Conservation (phyloP, 352 stramenopile species). For the Pseudoperonospora humuli region DNA sequence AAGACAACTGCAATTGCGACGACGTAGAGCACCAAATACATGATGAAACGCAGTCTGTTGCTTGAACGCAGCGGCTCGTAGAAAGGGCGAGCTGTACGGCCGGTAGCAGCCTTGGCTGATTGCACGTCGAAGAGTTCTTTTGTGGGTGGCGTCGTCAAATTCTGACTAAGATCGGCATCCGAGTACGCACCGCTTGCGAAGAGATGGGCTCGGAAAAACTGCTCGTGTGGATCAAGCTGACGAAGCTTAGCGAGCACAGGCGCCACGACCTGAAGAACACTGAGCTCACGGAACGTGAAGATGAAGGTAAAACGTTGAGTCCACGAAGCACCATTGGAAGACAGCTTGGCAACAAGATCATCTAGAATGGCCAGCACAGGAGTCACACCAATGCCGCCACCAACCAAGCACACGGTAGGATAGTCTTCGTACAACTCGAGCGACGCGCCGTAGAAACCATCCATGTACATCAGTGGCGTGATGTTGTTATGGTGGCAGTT, state of each 20-base stretch:
- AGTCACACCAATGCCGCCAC: conserved; percentile 38
- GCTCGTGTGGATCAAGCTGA: conserved; percentile 29
- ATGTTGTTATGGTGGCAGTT: conserved; percentile 24
- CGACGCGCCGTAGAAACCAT: conserved; percentile 44
- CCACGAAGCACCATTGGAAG: conserved; percentile 23
- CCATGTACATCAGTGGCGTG: conserved; percentile 39
- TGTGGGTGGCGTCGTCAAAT: conserved; percentile 4
- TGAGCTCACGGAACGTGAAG: conserved; percentile 35
- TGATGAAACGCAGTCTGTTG: conserved; percentile 23
- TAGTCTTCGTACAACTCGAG: conserved; percentile 43
- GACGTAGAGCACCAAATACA: conserved; percentile 33
- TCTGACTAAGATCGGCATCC: conserved; percentile 13
- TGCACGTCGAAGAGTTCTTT: conserved; percentile 13
- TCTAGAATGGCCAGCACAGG: conserved; percentile 40
- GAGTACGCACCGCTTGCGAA: conserved; percentile 24
- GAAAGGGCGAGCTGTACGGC: conserved; percentile 24
- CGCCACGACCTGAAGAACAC: conserved; percentile 22
- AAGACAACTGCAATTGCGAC: conserved; percentile 30
- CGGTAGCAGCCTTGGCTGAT: conserved; percentile 10
- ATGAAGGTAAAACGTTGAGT: conserved; percentile 33
- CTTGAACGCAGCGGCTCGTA: conserved; percentile 51
- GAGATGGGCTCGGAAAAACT: conserved; percentile 28
- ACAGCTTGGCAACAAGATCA: conserved; percentile 29
- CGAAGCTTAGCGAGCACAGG: conserved; percentile 28
- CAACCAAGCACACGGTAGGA: conserved; percentile 34